A percentile compares a stretch with the other conserved stretches of the same genome.
Evolutionary conservation across 345 rosid species (phyloP).

Genomic region (Citrus cavaleriei): DNA sequence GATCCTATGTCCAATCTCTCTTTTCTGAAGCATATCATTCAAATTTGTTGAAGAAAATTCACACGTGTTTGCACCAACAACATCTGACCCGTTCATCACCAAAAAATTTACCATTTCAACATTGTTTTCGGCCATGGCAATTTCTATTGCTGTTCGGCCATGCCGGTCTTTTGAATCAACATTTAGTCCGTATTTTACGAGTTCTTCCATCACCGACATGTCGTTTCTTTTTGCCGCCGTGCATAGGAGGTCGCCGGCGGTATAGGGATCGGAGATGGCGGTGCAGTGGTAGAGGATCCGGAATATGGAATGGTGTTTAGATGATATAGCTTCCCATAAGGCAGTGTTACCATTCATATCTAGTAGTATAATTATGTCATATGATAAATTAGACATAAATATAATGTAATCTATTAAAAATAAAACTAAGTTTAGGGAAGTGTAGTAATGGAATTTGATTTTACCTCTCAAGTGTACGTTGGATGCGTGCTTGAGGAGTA

Average conservation of each 20-base stretch:
- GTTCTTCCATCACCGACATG: constrained; percentile 49
- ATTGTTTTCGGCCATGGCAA: constrained; percentile 53
- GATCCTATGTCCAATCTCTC: constrained; percentile 44
- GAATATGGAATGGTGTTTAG: constrained; percentile 59
- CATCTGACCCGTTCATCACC: constrained; percentile 66
- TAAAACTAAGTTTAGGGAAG: not conserved
- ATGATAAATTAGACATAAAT: not conserved
- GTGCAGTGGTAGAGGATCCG: constrained; percentile 59
- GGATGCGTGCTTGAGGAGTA: constrained; percentile 75
- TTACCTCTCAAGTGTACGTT: constrained; percentile 66
- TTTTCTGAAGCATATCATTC: constrained; percentile 39
- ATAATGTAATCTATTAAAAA: not conserved
- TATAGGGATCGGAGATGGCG: constrained; percentile 49
- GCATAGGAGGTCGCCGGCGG: constrained; percentile 76
- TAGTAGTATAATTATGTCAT: constrained; percentile 9
- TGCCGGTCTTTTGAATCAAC: constrained; percentile 54
- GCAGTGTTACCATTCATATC: constrained; percentile 71
- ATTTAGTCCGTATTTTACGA: constrained; percentile 51
- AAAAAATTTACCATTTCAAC: constrained; percentile 63
- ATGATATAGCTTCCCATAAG: constrained; percentile 72
- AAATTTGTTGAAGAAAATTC: constrained; percentile 25
- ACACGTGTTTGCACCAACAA: constrained; percentile 12
- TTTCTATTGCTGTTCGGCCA: constrained; percentile 60
- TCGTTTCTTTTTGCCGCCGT: constrained; percentile 67
- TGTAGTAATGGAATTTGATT: not conserved